A percentile compares a stretch with the other conserved stretches of the same genome.
phyloP scores from a whole-genome alignment of 1,284 basidiomycete genomes.

The Phylloporus sp. region DNA sequence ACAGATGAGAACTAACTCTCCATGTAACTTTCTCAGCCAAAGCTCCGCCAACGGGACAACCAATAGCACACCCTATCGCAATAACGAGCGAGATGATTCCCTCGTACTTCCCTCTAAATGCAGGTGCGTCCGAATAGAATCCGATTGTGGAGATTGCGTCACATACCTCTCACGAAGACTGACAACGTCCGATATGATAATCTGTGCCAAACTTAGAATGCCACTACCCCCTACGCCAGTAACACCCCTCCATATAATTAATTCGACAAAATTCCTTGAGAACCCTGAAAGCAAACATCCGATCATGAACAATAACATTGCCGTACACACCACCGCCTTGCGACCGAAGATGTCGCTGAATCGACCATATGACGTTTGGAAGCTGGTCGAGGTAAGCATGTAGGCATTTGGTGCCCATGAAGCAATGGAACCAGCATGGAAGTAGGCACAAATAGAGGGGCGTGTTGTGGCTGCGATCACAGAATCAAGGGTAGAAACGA shows the following conservation, averaged over 20 bases:
- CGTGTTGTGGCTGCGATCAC: background rate
- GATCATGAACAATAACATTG: background rate
- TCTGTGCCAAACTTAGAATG: background rate
- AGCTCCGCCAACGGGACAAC: background rate
- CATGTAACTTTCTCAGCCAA: slow-evolving; percentile 1
- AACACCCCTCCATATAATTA: background rate
- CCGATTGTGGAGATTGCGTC: no score
- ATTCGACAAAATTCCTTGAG: background rate
- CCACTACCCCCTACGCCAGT: background rate
- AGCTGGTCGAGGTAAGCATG: slow-evolving; percentile 5
- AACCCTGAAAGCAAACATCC: slow-evolving; percentile 1
- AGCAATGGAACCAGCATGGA: slow-evolving; percentile 1
- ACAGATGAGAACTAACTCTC: background rate
- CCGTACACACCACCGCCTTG: background rate
- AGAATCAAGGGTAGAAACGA: background rate
- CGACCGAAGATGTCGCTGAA: slow-evolving; percentile 8
- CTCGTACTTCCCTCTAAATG: slow-evolving; percentile 3
- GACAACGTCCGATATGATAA: slow-evolving; percentile 1
- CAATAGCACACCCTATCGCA: background rate
- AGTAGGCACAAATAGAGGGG: background rate
- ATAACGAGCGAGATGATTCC: background rate
- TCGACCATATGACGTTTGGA: slow-evolving; percentile 2
- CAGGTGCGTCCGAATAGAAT: background rate
- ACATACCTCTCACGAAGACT: slow-evolving; percentile 4
- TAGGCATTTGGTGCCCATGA: slow-evolving; percentile 4